Base-by-base conservation (phyloP, 768 basidiomycete genomes). In the Pholiota conissans region DNA sequence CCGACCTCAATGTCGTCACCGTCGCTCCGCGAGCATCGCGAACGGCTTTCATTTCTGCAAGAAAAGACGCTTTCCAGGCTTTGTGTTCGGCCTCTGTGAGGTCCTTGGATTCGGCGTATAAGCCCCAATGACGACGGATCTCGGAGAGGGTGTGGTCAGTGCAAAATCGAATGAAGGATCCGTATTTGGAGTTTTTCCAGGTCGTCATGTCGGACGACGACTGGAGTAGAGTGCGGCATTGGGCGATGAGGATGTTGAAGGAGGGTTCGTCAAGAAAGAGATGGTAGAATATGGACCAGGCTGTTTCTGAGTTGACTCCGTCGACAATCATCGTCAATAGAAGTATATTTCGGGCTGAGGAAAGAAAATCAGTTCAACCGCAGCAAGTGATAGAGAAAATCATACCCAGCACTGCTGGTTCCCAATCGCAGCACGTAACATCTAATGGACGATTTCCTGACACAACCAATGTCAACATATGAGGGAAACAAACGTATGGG, bases 231-330 rank as follows among this genome's bases (percentile, higher is more conserved):
- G 71, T 74, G 5, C 59, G 58, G 58, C 76, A 80, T 30, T 83
- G 82, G 0, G 59, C 46, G 3, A 70, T 52, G 22, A 84, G 54
- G 16, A 70, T 47, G 0, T 65, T 48, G 13, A 73, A 62, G 0
- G 76, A 67, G 3, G 29, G 27, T 24, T 76, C 59, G 65, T 82
- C 76, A 13, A 84, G 58, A 56, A 73, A 78, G 40, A 82, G 66
- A 60, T 84, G 78, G 58, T 75, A 82, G 67, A 80, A 84, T 3
- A 80, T 73, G 51, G 77, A 73, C 79, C 79, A 84, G 8, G 75
- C 53, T 3, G 58, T 62, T 20, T 52, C 40, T 2, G 59, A 14
- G 0, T 62, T 22, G 22, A 68, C 57, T 1, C 66, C 63, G 49
- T 83, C 80, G 2, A 61, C 54, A 6, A 82, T 61, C 56, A 84